Evolutionary conservation across 345 rosid genomes (phyloP).

Genomic region (Eucalyptus globulus): DNA sequence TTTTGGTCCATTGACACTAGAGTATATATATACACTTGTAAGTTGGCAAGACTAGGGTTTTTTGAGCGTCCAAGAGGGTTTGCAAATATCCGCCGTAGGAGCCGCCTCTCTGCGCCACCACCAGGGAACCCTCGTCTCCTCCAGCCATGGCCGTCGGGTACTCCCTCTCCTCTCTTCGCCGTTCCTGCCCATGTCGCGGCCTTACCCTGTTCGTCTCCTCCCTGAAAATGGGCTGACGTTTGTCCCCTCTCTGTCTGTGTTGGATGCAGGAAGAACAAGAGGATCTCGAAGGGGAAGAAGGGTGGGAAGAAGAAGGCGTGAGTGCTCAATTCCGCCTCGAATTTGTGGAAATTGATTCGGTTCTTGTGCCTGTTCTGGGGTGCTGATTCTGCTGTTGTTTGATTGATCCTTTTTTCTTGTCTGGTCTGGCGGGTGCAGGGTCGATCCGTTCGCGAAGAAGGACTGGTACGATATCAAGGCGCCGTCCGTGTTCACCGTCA

Average conservation of each 20-base stretch:
- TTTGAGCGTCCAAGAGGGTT: not conserved
- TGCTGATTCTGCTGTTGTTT: not conserved
- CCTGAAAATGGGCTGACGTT: not conserved
- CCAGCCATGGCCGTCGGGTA: conserved; percentile 35
- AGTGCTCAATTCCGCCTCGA: conserved; percentile 3
- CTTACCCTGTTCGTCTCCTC: not conserved
- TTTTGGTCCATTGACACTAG: not conserved
- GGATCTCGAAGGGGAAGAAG: conserved; percentile 95
- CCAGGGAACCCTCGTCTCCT: not conserved
- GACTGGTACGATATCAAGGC: conserved; percentile 98
- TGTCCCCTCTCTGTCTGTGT: not conserved
- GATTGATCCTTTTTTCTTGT: not conserved
- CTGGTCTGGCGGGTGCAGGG: conserved; percentile 13
- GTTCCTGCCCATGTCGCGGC: not conserved
- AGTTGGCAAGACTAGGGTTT: conserved; percentile 1
- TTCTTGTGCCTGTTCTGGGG: not conserved
- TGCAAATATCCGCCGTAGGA: not conserved
- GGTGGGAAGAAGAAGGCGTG: conserved; percentile 96
- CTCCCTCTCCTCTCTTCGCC: not conserved
- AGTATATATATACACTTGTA: not conserved
- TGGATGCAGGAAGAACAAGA: conserved; percentile 74
- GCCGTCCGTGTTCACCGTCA: conserved; percentile 51
- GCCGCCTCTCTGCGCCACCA: not conserved
- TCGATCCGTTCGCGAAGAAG: conserved; percentile 92
- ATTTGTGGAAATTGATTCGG: not conserved